Evolutionary conservation across 768 basidiomycete species (phyloP).

Genomic region (Steccherinum ochraceum): DNA sequence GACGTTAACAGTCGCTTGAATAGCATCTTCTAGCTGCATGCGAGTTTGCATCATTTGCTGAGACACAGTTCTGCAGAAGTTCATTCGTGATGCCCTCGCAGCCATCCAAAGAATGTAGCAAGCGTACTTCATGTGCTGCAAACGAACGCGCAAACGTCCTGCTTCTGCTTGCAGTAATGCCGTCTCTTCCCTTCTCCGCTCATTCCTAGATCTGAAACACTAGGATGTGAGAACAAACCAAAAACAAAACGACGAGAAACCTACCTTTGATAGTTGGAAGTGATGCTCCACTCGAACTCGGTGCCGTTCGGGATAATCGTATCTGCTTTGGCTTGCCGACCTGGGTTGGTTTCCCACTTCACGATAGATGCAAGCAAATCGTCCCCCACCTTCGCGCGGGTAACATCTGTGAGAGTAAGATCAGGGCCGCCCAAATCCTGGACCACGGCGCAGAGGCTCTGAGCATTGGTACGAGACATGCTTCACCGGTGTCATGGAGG

Average conservation of each 20-base stretch:
- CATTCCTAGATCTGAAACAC: not conserved
- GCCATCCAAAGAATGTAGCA: not conserved
- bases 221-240: not conserved
- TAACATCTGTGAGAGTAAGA: not conserved
- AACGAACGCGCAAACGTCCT: slow-evolving; percentile 21
- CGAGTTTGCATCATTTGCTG: slow-evolving; percentile 20
- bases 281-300: not conserved
- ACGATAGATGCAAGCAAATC: not conserved
- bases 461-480: not conserved
- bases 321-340: not conserved
- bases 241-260: not conserved
- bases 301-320: not conserved
- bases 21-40: slow-evolving; percentile 17
- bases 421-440: not conserved
- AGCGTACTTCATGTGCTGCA: slow-evolving; percentile 25
- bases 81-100: not conserved
- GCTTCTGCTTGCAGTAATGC: slow-evolving; percentile 23
- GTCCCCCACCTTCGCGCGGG: not conserved
- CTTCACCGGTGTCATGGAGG: not conserved
- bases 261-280: not conserved
- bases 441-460: not conserved
- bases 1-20: slow-evolving; percentile 17
- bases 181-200: slow-evolving; percentile 15
- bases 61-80: slow-evolving; percentile 17
- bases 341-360: not conserved